Conservation (phyloP, 148 eudicot species). For the Persicaria maculosa region DNA sequence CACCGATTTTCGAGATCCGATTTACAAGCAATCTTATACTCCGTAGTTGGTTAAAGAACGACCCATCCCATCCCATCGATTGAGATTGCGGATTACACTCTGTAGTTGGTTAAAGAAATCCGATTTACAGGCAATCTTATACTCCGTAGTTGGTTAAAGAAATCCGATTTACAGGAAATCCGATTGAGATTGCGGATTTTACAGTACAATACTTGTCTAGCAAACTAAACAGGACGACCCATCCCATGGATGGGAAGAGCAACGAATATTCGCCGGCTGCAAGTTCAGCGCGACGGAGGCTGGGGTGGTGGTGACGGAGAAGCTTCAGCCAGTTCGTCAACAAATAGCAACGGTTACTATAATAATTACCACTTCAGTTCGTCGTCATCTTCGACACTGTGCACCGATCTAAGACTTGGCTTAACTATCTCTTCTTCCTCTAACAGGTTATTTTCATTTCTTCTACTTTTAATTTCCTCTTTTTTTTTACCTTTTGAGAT, state of each 20-base stretch:
- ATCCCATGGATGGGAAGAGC: not conserved
- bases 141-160: no score
- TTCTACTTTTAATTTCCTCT: no score
- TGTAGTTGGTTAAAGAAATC: no score
- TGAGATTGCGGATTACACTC: no score
- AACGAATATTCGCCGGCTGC: not conserved
- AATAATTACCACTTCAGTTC: not conserved
- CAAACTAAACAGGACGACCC: not conserved
- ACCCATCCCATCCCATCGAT: no score
- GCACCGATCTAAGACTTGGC: slow-evolving; percentile 29
- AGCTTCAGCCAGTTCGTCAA: slow-evolving; percentile 24
- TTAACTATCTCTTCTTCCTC: slow-evolving; percentile 22
- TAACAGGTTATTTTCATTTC: not conserved
- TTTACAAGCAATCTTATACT: slow-evolving; percentile 5
- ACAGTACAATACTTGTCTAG: not conserved
- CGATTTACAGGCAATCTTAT: no score
- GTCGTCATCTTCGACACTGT: slow-evolving; percentile 21
- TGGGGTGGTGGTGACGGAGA: not conserved
- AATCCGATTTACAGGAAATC: no score
- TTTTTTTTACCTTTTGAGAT: no score
- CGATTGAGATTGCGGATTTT: slow-evolving; percentile 13
- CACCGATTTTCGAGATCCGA: no score
- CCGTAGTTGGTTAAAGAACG: not conserved
- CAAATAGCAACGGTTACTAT: slow-evolving; percentile 15
- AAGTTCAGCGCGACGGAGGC: no score